Evolutionary conservation across 352 stramenopile species (phyloP).

Genomic region (Pythium oligandrum): DNA sequence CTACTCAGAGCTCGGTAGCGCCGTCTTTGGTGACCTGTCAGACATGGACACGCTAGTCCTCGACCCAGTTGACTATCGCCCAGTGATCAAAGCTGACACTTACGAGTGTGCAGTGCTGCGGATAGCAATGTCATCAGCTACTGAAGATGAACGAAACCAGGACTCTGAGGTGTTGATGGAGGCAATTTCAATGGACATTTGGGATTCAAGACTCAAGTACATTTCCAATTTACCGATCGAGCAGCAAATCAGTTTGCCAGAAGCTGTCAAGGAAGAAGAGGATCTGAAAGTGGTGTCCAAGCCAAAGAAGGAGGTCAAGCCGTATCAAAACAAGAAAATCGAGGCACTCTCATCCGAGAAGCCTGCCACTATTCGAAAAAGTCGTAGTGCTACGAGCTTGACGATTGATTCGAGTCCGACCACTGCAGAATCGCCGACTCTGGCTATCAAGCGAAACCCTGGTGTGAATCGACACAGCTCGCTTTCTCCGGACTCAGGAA

Average conservation of each 20-base stretch:
- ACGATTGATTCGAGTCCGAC: slow-evolving; percentile 5
- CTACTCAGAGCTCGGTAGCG: slow-evolving; percentile 30
- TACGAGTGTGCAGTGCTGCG: slow-evolving; percentile 67
- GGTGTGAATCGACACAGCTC: slow-evolving; percentile 28
- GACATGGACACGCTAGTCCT: slow-evolving; percentile 56
- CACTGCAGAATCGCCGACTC: slow-evolving; percentile 1
- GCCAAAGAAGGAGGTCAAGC: background rate
- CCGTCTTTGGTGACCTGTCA: slow-evolving; percentile 54
- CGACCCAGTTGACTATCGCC: slow-evolving; percentile 43
- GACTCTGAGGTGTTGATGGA: slow-evolving; percentile 80
- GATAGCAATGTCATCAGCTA: slow-evolving; percentile 75
- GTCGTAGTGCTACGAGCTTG: slow-evolving; percentile 17
- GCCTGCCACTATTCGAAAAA: slow-evolving; percentile 16
- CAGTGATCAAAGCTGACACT: slow-evolving; percentile 19
- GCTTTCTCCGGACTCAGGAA: slow-evolving; percentile 44
- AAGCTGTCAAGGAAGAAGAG: slow-evolving; percentile 19
- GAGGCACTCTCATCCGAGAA: slow-evolving; percentile 1
- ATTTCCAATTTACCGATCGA: slow-evolving; percentile 68
- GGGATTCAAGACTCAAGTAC: slow-evolving; percentile 80
- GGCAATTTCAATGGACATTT: slow-evolving; percentile 86
- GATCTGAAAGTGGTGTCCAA: slow-evolving; percentile 5
- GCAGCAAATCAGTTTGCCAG: slow-evolving; percentile 55
- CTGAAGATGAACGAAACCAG: slow-evolving; percentile 46
- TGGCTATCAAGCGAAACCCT: slow-evolving; percentile 10
- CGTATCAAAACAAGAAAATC: background rate